Percentiles rank a stretch among this genome's conserved stretches.
These are phyloP conservation scores for Liriodendron chinense DNA, from an alignment of 164 flowering plant genomes.

Conservation along the genomic window DNA sequence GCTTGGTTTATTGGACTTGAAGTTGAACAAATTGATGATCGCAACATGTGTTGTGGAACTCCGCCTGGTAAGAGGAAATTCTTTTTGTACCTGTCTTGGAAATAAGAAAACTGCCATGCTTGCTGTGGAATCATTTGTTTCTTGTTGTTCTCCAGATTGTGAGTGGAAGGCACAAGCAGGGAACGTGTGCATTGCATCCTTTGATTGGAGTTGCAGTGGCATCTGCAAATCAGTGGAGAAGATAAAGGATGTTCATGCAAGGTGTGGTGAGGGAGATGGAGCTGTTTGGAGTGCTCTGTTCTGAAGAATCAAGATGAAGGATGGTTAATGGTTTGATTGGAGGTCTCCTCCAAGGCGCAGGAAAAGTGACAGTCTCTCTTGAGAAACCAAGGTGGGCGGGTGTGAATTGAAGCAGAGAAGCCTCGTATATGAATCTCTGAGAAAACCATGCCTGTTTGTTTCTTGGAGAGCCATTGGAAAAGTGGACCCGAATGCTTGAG, in stretches of 20 bases:
- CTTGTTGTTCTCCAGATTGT: conserved; percentile 43
- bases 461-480: not conserved
- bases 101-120: not conserved
- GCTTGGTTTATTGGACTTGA: conserved; percentile 89
- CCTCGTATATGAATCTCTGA: not conserved
- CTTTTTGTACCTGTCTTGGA: not conserved
- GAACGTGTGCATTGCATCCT: conserved; percentile 70
- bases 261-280: conserved; percentile 72
- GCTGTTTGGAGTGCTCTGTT: conserved; percentile 47
- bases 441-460: not conserved
- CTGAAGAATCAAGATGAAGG: not conserved
- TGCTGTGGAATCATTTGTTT: not conserved
- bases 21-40: conserved; percentile 78
- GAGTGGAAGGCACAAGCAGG: conserved; percentile 89
- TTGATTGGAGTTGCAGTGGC: conserved; percentile 92
- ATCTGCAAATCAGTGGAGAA: conserved; percentile 82
- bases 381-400: not conserved
- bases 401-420: not conserved
- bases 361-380: not conserved
- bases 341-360: not conserved
- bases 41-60: conserved; percentile 82
- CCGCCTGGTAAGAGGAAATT: conserved; percentile 57
- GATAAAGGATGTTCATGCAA: conserved; percentile 63
- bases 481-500: not conserved
- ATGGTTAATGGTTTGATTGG: not conserved